These are phyloP conservation scores for Zygosaccharomyces gambellarensis DNA, from an alignment of 805 yeast genomes.

Conservation along the genomic window DNA sequence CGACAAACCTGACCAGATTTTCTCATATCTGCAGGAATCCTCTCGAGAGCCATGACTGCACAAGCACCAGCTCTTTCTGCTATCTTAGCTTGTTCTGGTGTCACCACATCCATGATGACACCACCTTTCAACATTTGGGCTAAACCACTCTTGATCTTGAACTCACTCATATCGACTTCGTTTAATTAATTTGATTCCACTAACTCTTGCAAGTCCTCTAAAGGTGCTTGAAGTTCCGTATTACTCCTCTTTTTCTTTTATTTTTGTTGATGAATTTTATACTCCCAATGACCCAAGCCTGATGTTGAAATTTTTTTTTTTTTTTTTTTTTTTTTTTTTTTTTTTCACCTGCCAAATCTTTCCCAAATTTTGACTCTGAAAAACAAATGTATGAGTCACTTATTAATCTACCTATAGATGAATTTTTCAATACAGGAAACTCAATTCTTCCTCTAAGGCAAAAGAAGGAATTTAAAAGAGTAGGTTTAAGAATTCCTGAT, in stretches of 20 bases:
- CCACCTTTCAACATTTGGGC: constrained; percentile 86
- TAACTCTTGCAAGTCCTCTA: no score
- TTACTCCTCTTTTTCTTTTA: neutral
- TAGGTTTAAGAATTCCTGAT: neutral
- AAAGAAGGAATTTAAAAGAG: neutral
- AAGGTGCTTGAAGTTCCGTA: neutral
- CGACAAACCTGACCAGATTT: constrained; percentile 77
- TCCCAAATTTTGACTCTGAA: constrained; percentile 4
- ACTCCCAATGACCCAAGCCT: no score
- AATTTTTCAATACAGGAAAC: constrained; percentile 3
- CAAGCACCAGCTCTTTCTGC: constrained; percentile 85
- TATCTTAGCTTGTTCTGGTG: constrained; percentile 70
- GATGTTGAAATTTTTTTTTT: neutral
- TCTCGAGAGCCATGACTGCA: constrained; percentile 84
- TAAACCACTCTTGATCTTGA: constrained; percentile 65
- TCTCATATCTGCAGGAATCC: constrained; percentile 83
- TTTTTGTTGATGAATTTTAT: neutral
- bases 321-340: neutral
- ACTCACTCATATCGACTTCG: constrained; percentile 24
- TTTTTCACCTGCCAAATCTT: neutral
- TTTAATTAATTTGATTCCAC: neutral
- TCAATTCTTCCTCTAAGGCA: neutral
- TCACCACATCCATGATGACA: constrained; percentile 70
- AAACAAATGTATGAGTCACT: neutral
- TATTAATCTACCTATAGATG: neutral